Base-by-base conservation (phyloP, 2,329 filamentous ascomycete species). In the Stagonosporopsis tanaceti region DNA sequence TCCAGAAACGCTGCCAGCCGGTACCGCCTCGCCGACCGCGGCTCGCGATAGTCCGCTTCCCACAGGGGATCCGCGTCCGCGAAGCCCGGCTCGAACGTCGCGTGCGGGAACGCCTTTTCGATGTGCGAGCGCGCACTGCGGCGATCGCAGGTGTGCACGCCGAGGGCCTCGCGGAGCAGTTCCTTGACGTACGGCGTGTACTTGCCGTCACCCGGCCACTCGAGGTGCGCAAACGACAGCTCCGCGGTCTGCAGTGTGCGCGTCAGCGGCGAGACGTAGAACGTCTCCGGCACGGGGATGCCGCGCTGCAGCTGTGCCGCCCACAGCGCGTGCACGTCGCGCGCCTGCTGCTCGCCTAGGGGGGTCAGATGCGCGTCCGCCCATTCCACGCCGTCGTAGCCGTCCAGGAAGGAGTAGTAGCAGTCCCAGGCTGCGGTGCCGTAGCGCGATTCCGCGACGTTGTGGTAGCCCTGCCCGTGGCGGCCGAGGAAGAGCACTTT, bases 401-500 rank as follows among this genome's bases (percentile, higher is more conserved):
- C 88, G 34, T 88, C 82, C 7, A 84, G 80, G 56, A 84, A 79
- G 2, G 85, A 83, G 84, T 85, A 91, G 77, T 90, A 89, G 71
- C 85, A 82, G 70, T 91, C 87, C 88, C 88, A 91, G 6, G 84
- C 85, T 6, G 84, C 80, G 0, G 87, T 90, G 28, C 88, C 88
- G 65, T 89, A 90, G 67, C 82, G 88, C n/a, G 79, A 77, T 75
- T 90, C 86, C 8, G 88, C 88, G 15, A 86, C 84, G 68, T 89
- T 89, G 69, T 88, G 84, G 57, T 78, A 79, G 0, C 89, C 89
- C 73, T 92, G 83, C 9, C 89, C 89, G 71, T 92, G 89, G 37
- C 89, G 84, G 20, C 85, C 89, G 67, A 90, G 80, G 72, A 88
- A 88, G 22, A 92, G 71, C 7, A 92, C 80, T 73, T 91, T 91